These are phyloP conservation scores for Pichia sp. DNA, from an alignment of 1,139 yeast genomes.

Conservation along the genomic window DNA sequence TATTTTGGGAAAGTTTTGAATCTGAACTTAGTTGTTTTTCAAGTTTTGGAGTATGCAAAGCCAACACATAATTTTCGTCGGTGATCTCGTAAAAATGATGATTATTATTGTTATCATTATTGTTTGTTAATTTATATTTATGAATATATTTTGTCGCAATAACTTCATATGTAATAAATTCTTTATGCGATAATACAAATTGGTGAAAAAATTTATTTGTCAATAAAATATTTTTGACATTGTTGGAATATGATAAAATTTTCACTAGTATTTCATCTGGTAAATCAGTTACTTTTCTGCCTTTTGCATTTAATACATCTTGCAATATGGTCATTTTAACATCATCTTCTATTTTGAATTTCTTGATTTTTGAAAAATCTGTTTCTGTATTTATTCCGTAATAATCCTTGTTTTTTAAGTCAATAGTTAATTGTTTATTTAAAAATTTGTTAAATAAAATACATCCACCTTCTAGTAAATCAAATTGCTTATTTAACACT, in stretches of 20 bases:
- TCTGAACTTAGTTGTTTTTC: conserved; percentile 3
- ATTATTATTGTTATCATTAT: conserved; percentile 4
- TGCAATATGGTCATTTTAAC: background rate
- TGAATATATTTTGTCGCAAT: conserved; percentile 4
- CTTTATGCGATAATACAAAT: conserved; percentile 11
- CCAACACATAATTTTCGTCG: conserved; percentile 12
- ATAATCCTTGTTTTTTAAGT: background rate
- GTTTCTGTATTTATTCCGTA: background rate
- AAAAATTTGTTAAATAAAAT: conserved; percentile 7
- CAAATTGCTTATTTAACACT: conserved; percentile 1
- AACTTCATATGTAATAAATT: conserved; percentile 11
- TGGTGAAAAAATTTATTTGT: conserved; percentile 11
- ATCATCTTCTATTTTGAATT: background rate
- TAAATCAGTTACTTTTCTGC: conserved; percentile 1
- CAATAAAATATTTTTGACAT: conserved; percentile 9
- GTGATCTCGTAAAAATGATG: background rate
- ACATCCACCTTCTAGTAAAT: conserved; percentile 12
- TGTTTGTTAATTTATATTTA: conserved; percentile 1
- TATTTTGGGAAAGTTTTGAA: too few species aligned
- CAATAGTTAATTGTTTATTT: conserved; percentile 4
- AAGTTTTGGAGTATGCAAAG: conserved; percentile 10
- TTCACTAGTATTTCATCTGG: conserved; percentile 18
- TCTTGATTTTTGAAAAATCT: background rate
- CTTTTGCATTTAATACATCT: background rate
- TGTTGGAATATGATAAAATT: conserved; percentile 15